Evolutionary conservation across 1,139 yeast species (phyloP), one percentile per base, ranked within the genome.

Genomic region (Citeromyces hawaiiensis): DNA sequence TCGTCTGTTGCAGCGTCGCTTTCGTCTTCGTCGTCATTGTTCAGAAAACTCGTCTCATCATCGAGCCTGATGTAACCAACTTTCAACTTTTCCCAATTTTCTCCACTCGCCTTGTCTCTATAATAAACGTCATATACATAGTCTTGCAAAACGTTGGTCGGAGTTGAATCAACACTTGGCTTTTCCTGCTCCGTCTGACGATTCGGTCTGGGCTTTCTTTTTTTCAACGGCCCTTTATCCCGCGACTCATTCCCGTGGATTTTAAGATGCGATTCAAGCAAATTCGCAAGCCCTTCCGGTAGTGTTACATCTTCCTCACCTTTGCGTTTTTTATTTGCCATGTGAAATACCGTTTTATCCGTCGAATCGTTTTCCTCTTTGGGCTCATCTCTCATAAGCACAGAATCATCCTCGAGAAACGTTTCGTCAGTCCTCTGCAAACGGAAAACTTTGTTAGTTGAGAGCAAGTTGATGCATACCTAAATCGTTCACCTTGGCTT

Each of bases 41-140:
- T 52, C 19, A 66, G 59, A 38, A 68, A 74, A 29, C 77, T 73
- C 16, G 72, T 77, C 37, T 81, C 87, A 40, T 83, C 80, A 45
- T 79, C 74, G 50, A 80, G 79, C 45, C 70, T 67, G 38, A 75
- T 69, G 56, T 76, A 81, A 6, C 91, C 93, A 36, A 81, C 70
- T 39, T 71, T 72, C 14, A 70, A 59, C 36, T 56, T 55, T 39
- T 63, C 54, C 72, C 70, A 56, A 58, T 69, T 59, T 57, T 72
- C 63, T 42, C 69, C 64, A 38, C 63, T 63, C 1, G 70, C 66
- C 43, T 62, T 61, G 46, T 76, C 75, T 47, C 85, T 57, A 60
- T 72, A 64, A 68, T 88, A 88, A 15, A 88, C 87, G 59, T 88
- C 98, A 53, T 86, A 91, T 15, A 88, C 97, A 48, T 83, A 88